These are phyloP conservation scores for Diacronema lutheri DNA, from an alignment of 78 protist genomes.

Conservation along the genomic window DNA sequence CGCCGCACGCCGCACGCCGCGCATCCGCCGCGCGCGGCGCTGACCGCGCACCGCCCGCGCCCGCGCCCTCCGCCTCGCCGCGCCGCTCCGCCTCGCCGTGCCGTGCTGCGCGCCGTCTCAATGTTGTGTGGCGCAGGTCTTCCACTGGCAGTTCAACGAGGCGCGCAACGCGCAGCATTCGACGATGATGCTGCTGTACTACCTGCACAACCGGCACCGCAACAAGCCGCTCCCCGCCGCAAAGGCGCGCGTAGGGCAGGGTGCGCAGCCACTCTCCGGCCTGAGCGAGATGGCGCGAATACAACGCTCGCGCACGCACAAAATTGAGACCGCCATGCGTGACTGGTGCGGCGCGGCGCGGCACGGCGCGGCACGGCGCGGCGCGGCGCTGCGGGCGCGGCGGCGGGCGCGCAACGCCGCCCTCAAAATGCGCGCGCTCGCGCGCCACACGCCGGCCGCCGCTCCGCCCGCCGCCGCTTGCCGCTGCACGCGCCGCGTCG, in stretches of 20 bases:
- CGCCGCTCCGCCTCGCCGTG: too few species aligned
- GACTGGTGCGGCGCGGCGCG: conserved; percentile 8
- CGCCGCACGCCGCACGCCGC: too few species aligned
- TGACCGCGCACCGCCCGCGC: too few species aligned
- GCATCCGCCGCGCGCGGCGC: too few species aligned
- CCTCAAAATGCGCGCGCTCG: too few species aligned
- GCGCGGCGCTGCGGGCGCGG: too few species aligned
- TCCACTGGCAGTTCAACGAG: conserved; percentile 31
- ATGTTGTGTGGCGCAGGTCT: too few species aligned
- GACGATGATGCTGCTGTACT: conserved; percentile 15
- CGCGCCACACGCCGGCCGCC: neutral
- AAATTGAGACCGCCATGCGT: conserved; percentile 1
- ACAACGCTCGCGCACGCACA: neutral
- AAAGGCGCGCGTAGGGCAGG: neutral
- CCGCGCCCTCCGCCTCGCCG: too few species aligned
- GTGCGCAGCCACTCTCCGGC: neutral
- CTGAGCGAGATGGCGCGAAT: neutral
- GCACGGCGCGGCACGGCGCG: too few species aligned
- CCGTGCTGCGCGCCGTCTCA: too few species aligned
- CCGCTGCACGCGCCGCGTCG: too few species aligned
- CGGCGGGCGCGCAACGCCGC: too few species aligned
- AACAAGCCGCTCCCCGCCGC: neutral
- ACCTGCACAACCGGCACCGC: conserved; percentile 9
- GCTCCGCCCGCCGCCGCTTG: neutral
- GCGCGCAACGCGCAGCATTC: conserved; percentile 9